These are phyloP conservation scores for Venturia aucupariae DNA, from an alignment of 2,329 filamentous ascomycete genomes.

Conservation along the genomic window DNA sequence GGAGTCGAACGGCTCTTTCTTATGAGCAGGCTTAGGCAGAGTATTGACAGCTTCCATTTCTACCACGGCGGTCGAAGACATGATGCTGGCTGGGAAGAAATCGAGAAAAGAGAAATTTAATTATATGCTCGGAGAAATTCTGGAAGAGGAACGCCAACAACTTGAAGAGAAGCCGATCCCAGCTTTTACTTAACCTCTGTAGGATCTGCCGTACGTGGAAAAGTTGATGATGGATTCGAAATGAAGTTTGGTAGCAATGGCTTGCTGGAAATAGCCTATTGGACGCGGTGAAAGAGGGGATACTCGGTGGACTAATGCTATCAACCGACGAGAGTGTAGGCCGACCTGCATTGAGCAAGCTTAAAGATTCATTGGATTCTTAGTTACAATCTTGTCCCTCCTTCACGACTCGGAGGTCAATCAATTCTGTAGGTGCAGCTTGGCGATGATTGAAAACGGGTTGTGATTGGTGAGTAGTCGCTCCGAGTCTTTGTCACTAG, in stretches of 20 bases:
- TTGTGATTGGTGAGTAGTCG: neutral
- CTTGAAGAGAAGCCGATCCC: neutral
- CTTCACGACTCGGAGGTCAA: neutral
- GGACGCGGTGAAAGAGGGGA: neutral
- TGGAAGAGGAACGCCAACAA: too few relatives aligned
- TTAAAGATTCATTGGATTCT: neutral
- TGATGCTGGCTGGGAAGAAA: neutral
- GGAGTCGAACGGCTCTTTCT: neutral
- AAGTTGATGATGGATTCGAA: neutral
- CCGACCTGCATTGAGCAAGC: neutral
- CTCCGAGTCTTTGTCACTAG: neutral
- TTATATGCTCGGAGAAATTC: neutral
- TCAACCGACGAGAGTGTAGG: neutral
- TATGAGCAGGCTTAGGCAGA: neutral
- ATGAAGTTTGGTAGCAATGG: neutral
- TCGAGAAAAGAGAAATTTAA: neutral
- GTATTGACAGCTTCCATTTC: neutral
- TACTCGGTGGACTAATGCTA: neutral
- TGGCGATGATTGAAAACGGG: neutral
- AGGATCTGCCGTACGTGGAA: too few relatives aligned
- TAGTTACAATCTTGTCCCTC: neutral
- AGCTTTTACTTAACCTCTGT: neutral
- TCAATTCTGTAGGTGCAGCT: neutral
- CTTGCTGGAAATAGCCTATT: neutral
- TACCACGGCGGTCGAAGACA: conserved; percentile 6